Base-by-base conservation (phyloP, 1,284 basidiomycete genomes). In the Singerocomus inundabilis region DNA sequence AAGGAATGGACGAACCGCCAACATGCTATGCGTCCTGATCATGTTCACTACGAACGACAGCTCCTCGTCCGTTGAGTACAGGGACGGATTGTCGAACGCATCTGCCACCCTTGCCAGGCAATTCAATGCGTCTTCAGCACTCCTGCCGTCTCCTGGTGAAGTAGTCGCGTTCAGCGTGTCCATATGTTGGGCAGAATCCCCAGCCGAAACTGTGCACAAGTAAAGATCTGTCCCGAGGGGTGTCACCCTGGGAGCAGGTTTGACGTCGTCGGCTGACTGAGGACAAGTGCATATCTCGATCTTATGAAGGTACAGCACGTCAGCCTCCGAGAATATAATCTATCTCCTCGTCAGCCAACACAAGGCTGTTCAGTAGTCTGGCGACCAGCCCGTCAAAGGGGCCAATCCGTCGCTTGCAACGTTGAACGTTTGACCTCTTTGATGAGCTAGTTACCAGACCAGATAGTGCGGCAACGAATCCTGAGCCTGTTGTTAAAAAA, bases 91-190 rank as follows among this genome's bases (percentile, higher is more conserved):
- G 45, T 64, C 64, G 34, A 68, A 64, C 29, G 66, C 63, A 16
- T 68, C 66, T 25, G 63, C 66, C 1, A 67, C 52, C 32, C 63
- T 54, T 36, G n/a, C 51, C 63, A 1, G 67, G 57, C 31, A 66
- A 46, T 53, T 52, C 1, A 68, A 12, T 1, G 48, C 61, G 21
- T 64, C 64, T 24, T 55, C 58, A 0, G 42, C 7, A 7, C 46
- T 29, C 31, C n/a, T 28, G 3, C 25, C 34, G 3, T 39, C 39
- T 3, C 29, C 29, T 6, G 46, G 21, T 3, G 40, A 25, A 24
- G 40, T 40, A 18, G 30, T 48, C 16, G n/a, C 25, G 32, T 28
- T 38, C 30, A 18, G n/a, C 21, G 10, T 34, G 7, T 49, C 31
- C 60, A 61, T 64, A 9, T 4, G 29, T 26, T 18, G 16, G 28